Conservation (phyloP, 345 rosid species). For the Ailanthus altissimus region DNA sequence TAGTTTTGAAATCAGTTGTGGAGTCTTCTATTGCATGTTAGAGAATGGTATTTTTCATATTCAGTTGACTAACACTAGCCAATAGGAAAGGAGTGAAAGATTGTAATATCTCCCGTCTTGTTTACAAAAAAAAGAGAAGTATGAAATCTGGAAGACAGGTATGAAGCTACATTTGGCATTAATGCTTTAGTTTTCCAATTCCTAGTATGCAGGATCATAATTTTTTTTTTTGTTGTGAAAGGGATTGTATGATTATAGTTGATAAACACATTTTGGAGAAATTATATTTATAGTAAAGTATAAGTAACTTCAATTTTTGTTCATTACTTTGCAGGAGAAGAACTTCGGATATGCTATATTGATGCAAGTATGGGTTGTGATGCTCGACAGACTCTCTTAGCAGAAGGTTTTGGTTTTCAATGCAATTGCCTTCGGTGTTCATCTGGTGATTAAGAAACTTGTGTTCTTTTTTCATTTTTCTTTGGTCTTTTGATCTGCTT, state of each 20-base stretch:
- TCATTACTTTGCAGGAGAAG: conserved; percentile 63
- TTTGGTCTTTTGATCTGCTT: too few species aligned
- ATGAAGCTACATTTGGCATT: neutral
- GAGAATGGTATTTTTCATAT: neutral
- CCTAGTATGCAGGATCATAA: neutral
- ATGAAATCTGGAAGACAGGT: neutral
- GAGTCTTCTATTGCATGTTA: neutral
- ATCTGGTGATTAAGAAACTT: conserved; percentile 51
- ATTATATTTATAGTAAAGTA: neutral
- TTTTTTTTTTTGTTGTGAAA: too few species aligned
- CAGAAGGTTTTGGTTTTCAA: conserved; percentile 72
- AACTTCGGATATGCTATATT: conserved; percentile 79
- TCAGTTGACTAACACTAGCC: neutral
- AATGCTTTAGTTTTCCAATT: neutral
- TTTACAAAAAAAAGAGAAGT: neutral
- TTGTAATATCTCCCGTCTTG: neutral
- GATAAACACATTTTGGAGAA: neutral
- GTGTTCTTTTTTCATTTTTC: too few species aligned
- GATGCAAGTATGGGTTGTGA: conserved; percentile 76
- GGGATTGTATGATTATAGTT: too few species aligned
- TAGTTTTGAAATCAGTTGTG: neutral
- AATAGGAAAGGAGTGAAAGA: neutral
- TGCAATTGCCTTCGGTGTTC: conserved; percentile 67
- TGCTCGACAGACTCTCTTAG: conserved; percentile 59
- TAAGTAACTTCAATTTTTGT: neutral